Evolutionary conservation across 371 early-diverging fungal species (phyloP), one percentile per base, ranked within the genome.

Genomic region (Phascolomyces articulosus): DNA sequence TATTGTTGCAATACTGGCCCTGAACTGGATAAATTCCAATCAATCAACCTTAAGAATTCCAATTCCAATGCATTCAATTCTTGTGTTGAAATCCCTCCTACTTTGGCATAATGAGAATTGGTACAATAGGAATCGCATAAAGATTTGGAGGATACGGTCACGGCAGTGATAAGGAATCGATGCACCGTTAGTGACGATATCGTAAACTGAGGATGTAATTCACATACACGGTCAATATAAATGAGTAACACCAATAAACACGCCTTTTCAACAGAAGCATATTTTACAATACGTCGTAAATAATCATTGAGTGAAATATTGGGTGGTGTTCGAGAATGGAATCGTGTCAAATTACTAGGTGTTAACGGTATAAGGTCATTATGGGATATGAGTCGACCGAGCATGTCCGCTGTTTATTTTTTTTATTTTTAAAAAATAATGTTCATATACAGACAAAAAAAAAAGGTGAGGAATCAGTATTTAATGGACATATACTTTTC

Each of bases 281-380:
- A 98, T 75, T 91, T 91, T 55, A 94, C 88, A 63, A 96, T 93
- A 27, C 96, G 87, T 34, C 86, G 76, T 53, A 95, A 74, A 66
- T 96, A 95, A 60, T 94, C 94, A 63, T 67, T 65, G 10, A 96
- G 86, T 11, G 90, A 85, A 58, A 96, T 96, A 64, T 85, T 86
- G n/a, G 99, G 98, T 20, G 95, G 88, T 24, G 93, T 92, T 55
- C 98, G 88, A 26, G 97, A 97, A 71, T 98, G 99, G 66, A 98
- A 98, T 29, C 98, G 91, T 6, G 99, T 96, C 18, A 97, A 77
- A 61, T 89, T 93, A 62, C 88, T 79, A 20, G 88, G 82, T 13
- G 91, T 91, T 56, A 91, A 72, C 26, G 93, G 93, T 58, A 96
- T 94, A 58, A 87, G 87, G 79, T 98, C 98, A 74, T 98, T 98